A percentile compares a stretch with the other conserved stretches of the same genome.
Evolutionary conservation across 345 rosid species (phyloP).

Genomic region (Salix suchowensis): DNA sequence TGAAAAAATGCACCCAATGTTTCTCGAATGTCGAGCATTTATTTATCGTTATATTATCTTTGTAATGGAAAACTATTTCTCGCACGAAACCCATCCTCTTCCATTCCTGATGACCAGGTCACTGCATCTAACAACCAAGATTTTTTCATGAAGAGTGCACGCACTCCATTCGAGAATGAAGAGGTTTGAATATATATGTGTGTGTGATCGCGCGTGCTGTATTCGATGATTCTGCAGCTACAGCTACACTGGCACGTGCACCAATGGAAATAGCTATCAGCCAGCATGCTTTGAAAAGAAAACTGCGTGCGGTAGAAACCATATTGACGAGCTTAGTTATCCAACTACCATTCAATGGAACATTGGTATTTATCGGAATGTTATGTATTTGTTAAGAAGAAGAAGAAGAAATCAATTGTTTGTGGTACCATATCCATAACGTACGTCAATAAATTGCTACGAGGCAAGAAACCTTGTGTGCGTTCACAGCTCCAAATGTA

Average conservation of each 20-base stretch:
- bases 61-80: background rate
- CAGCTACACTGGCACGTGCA: background rate
- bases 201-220: background rate
- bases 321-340: background rate
- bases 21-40: background rate
- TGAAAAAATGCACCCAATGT: background rate
- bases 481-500: too few relatives aligned
- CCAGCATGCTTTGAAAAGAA: background rate
- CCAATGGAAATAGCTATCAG: background rate
- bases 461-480: too few relatives aligned
- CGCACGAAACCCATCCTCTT: too few relatives aligned
- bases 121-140: background rate
- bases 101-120: background rate
- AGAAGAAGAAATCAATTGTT: too few relatives aligned
- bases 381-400: too few relatives aligned
- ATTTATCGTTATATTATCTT: background rate
- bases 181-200: background rate
- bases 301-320: background rate
- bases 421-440: too few relatives aligned
- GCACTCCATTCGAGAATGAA: background rate
- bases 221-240: background rate
- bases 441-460: too few relatives aligned
- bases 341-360: constrained; percentile 11
- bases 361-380: background rate
- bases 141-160: background rate